Evolutionary conservation across 2,329 filamentous ascomycete species (phyloP), one percentile per base, ranked within the genome.

Genomic region (Xylariaceae sp.): DNA sequence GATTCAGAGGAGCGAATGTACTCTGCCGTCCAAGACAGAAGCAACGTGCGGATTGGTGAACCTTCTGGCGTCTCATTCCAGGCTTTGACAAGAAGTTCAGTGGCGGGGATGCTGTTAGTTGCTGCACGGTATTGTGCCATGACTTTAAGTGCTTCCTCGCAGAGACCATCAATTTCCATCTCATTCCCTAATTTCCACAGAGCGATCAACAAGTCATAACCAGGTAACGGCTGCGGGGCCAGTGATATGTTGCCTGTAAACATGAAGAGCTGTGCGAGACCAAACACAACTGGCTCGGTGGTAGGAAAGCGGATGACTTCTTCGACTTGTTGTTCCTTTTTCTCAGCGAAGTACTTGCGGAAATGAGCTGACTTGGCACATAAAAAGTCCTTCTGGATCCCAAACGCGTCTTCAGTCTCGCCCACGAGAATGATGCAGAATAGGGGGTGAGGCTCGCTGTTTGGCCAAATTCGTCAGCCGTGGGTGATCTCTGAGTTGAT

Each of bases 41-140:
- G 74, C 36, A 86, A 75, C 54, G 75, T 73, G 38, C 82, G 75
- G 45, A 86, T 79, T 1, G 79, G 75, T 2, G 81, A 84, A 9
- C 81, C 81, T 57, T 82, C 79, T 0, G 81, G 80, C 0, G 81
- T 84, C 47, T 84, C 80, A 45, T 79, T 75, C 82, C 82, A 86
- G 6, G 83, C 82, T 59, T 81, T 76, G 1, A 84, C 77, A 6
- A 86, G 75, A 1, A 85, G 71, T 2, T 79, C 77, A 0, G 81
- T 80, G 3, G 80, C 76, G 1, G 83, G 83, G 41, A 86, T 85
- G 16, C 72, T 70, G 46, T 75, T 71, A 0, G 81, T 84, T 28
- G 75, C 59, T 12, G 74, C 74, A 31, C 81, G 73, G 54, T 75
- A 78, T 54, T 84, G 79, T 14, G 72, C 65, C 82, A 86, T 85